These are phyloP conservation scores for Dentiscutata heterogama DNA, from an alignment of 371 early-diverging fungal genomes.

Conservation along the genomic window DNA sequence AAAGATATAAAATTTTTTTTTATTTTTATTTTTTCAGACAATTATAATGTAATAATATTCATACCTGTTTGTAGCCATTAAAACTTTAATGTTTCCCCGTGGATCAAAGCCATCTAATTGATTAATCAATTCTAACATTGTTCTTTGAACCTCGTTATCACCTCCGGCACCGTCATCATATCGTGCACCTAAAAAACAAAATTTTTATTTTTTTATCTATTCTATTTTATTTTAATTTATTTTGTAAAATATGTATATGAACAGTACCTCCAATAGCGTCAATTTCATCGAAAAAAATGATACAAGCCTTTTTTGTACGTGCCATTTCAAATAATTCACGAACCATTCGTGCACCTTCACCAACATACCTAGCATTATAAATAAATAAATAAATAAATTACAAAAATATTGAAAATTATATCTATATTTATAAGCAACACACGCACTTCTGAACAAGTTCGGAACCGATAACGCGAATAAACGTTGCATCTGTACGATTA, in stretches of 20 bases:
- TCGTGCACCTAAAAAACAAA: slow-evolving; percentile 75
- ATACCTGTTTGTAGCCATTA: slow-evolving; percentile 97
- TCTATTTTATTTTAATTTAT: background rate
- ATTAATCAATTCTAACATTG: slow-evolving; percentile 99
- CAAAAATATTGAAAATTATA: slow-evolving; percentile 12
- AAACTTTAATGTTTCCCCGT: slow-evolving; percentile 99
- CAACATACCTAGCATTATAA: slow-evolving; percentile 79
- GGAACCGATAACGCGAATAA: slow-evolving; percentile 99
- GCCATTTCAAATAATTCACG: slow-evolving; percentile 99
- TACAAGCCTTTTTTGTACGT: slow-evolving; percentile 98
- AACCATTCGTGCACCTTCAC: slow-evolving; percentile 99
- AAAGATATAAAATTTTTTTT: background rate
- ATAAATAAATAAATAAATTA: background rate
- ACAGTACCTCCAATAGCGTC: slow-evolving; percentile 98
- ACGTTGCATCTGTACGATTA: slow-evolving; percentile 99
- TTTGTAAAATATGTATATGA: background rate
- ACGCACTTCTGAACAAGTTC: slow-evolving; percentile 98
- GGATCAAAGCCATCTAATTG: slow-evolving; percentile 99
- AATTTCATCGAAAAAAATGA: slow-evolving; percentile 99
- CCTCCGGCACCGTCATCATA: slow-evolving; percentile 99
- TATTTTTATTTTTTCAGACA: background rate
- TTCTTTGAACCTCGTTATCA: slow-evolving; percentile 99
- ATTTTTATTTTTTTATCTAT: slow-evolving; percentile 20
- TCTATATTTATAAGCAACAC: background rate
- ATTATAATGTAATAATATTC: background rate